phyloP scores from a whole-genome alignment of 495 filamentous ascomycete species.

The Penicillium dipodomyicola region DNA sequence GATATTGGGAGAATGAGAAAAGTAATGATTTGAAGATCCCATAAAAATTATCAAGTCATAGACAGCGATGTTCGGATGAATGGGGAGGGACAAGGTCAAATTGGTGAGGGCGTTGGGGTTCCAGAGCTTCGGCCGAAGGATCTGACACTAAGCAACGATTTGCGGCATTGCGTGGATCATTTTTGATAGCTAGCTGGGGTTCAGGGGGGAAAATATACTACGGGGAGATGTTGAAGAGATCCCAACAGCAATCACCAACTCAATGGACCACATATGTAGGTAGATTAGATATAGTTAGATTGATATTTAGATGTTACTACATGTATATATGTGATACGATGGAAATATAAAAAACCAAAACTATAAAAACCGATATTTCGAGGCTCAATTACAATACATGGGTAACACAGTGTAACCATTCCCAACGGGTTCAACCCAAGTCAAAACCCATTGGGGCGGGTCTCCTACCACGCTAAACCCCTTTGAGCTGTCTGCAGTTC shows the following conservation, averaged over 20 bases:
- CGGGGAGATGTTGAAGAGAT: too few species aligned
- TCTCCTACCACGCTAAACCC: conserved; percentile 22
- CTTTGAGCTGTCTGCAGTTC: conserved; percentile 22
- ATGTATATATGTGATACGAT: not conserved
- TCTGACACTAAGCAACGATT: conserved; percentile 9
- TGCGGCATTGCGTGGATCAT: conserved; percentile 7
- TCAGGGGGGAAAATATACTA: conserved; percentile 1
- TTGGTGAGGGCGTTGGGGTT: conserved; percentile 24
- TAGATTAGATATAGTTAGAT: not conserved
- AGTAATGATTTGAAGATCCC: too few species aligned
- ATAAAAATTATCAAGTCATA: not conserved
- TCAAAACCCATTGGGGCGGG: conserved; percentile 24
- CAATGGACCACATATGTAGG: not conserved
- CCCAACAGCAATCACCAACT: not conserved
- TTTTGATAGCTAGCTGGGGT: conserved; percentile 2
- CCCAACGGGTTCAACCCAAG: conserved; percentile 15
- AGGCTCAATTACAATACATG: not conserved
- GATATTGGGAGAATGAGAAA: not conserved
- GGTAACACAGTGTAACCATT: conserved; percentile 1
- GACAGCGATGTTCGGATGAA: conserved; percentile 15
- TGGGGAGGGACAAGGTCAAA: conserved; percentile 21
- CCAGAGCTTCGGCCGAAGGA: conserved; percentile 13
- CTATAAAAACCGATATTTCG: not conserved
- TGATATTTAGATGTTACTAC: not conserved
- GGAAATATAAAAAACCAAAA: not conserved